Percentiles rank a stretch among this genome's conserved stretches.
Evolutionary conservation across 495 filamentous ascomycete species (phyloP).

Genomic region (Parathielavia hyrcaniae): DNA sequence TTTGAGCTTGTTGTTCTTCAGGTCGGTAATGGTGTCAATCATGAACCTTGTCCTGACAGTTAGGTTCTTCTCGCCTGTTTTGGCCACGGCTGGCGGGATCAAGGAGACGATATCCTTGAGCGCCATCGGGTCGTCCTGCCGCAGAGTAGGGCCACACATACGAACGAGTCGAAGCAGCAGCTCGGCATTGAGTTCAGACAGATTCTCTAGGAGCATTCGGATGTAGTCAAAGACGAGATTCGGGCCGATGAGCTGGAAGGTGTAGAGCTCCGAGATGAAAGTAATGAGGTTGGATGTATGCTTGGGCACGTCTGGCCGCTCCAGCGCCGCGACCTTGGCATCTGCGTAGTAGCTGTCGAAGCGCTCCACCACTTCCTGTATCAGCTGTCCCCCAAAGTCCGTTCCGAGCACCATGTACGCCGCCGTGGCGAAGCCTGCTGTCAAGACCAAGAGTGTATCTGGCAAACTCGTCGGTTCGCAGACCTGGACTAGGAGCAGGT

Average conservation of each 20-base stretch:
- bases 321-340: conserved; percentile 39
- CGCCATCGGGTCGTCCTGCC: conserved; percentile 85
- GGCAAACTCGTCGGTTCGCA: conserved; percentile 67
- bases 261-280: conserved; percentile 82
- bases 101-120: conserved; percentile 83
- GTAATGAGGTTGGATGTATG: conserved; percentile 72
- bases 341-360: conserved; percentile 51
- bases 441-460: conserved; percentile 85
- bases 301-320: conserved; percentile 51
- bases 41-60: conserved; percentile 94
- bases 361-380: conserved; percentile 68
- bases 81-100: conserved; percentile 64
- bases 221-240: conserved; percentile 87
- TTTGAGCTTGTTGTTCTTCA: conserved; percentile 91
- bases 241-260: conserved; percentile 78
- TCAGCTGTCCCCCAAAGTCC: conserved; percentile 78
- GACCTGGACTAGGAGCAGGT: conserved; percentile 66
- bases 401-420: conserved; percentile 79
- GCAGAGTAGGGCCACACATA: conserved; percentile 71
- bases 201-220: conserved; percentile 61
- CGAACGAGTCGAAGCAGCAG: conserved; percentile 78
- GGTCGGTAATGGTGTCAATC: conserved; percentile 90
- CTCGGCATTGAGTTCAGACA: conserved; percentile 89
- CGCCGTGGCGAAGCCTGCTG: conserved; percentile 83
- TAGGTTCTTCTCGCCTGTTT: conserved; percentile 59